Base-by-base conservation (phyloP, 179 eudicot genomes). In the Sideroxylon spinosum region DNA sequence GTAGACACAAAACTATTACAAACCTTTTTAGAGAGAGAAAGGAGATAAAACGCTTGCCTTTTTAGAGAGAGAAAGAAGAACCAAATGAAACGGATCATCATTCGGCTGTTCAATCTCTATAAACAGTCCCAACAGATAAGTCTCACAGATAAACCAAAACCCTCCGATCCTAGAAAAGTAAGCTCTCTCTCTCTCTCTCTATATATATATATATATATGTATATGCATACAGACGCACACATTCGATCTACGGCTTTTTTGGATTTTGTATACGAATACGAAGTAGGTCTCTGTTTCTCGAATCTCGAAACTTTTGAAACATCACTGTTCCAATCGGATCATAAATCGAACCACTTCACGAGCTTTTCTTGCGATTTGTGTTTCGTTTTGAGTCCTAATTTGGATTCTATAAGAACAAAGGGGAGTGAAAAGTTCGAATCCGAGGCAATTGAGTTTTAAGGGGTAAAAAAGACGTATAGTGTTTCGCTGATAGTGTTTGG, bases 381-480 rank as follows among this genome's bases (percentile, higher is more conserved):
- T 10, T 8, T 25, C 32, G 14, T 8, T 50, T 62, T 62, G 82
- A 55, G 28, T 63, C 76, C 75, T 74, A 71, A 78, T 70, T 81
- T 44, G 73, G 73, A n/a, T 77, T 77, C 37, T 68, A 53, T 77
- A 53, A 77, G 64, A 77, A 20, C 53, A 77, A 77, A 77, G 65
- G 64, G n/a, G 32, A 55, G 55, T 64, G 76, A 37, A 79, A 81
- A 48, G 80, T 23, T 63, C 60, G 86, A 76, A 81, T 84, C 86
- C 86, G 28, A 78, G 82, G 82, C 80, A 70, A 78, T 74, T 80
- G 66, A 32, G 61, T 53, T 68, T 37, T 37, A 6, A 6, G 69
- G 32, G 57, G 48, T 80, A 80, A 81, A 80, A 81, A 84, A 74
- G 82, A 44, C 63, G 49, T 20, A 20, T 20, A 68, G 74, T 68